Percentiles rank a stretch among this genome's conserved stretches.
phyloP scores from a whole-genome alignment of 495 filamentous ascomycete genomes.

The Melanomma pulvis-pyrius region DNA sequence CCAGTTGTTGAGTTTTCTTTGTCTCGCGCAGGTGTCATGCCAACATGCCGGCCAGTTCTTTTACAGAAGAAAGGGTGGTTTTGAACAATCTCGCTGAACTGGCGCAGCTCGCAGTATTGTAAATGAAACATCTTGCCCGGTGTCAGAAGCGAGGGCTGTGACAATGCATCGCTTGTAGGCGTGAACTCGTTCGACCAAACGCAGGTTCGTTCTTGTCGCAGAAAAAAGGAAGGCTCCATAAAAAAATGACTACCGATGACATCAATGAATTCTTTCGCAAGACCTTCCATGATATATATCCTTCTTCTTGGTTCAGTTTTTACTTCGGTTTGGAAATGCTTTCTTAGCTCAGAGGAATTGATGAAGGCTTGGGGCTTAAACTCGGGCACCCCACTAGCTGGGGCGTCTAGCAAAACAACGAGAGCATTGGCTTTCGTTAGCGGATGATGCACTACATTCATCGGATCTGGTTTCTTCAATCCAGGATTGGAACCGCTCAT shows the following conservation, averaged over 20 bases:
- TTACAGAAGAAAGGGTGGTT: slow-evolving; percentile 24
- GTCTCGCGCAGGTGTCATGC: slow-evolving; percentile 24
- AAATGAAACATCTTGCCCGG: slow-evolving; percentile 28
- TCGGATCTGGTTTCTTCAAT: slow-evolving; percentile 20
- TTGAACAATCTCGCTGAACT: slow-evolving; percentile 13
- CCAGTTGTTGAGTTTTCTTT: slow-evolving; percentile 26
- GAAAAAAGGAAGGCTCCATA: slow-evolving; percentile 36
- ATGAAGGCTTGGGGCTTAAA: slow-evolving; percentile 4
- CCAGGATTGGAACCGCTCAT: slow-evolving; percentile 23
- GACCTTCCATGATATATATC: slow-evolving; percentile 36
- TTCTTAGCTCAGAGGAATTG: background rate
- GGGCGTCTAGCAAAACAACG: slow-evolving; percentile 22
- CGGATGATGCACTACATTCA: slow-evolving; percentile 13
- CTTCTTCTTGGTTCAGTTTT: background rate
- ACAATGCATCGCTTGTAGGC: slow-evolving; percentile 33
- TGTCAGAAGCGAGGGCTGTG: slow-evolving; percentile 28
- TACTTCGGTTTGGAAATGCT: slow-evolving; percentile 2
- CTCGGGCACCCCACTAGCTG: background rate
- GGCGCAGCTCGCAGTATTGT: slow-evolving; percentile 35
- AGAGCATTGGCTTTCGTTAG: slow-evolving; percentile 13
- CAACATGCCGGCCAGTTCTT: slow-evolving; percentile 30
- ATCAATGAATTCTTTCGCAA: slow-evolving; percentile 32
- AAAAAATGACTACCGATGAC: slow-evolving; percentile 33
- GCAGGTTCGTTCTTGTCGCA: slow-evolving; percentile 33
- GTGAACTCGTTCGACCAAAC: slow-evolving; percentile 37